These are phyloP conservation scores for Pezicula carpinea DNA, from an alignment of 2,329 filamentous ascomycete species.

Conservation along the genomic window DNA sequence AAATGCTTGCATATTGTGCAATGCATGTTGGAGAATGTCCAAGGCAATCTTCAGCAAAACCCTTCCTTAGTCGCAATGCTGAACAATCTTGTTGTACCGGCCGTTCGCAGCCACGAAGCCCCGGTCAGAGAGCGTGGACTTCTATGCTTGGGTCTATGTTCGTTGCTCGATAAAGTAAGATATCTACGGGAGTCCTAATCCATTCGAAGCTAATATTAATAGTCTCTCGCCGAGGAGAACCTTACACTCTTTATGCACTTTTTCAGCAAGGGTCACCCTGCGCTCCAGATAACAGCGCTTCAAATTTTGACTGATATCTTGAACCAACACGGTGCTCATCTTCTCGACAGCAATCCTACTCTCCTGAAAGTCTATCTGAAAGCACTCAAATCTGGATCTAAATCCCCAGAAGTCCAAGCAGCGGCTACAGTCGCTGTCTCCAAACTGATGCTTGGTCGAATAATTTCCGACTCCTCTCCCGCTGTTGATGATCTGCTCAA, in stretches of 20 bases:
- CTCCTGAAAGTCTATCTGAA: constrained; percentile 83
- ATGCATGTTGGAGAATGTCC: constrained; percentile 93
- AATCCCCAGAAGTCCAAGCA: constrained; percentile 70
- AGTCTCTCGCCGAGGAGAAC: constrained; percentile 87
- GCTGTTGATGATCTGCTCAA: constrained; percentile 72
- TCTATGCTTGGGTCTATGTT: constrained; percentile 84
- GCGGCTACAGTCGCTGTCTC: constrained; percentile 77
- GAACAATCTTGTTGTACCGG: constrained; percentile 93
- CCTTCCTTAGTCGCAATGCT: constrained; percentile 94
- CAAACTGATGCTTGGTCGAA: constrained; percentile 78
- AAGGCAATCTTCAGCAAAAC: constrained; percentile 82
- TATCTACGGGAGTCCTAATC: not conserved
- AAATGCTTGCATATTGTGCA: constrained; percentile 97
- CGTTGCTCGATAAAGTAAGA: constrained; percentile 73
- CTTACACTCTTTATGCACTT: constrained; percentile 91
- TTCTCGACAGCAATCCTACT: constrained; percentile 62
- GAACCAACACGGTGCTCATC: constrained; percentile 78
- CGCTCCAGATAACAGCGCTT: constrained; percentile 81
- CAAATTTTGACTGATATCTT: constrained; percentile 93
- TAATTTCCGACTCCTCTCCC: constrained; percentile 62
- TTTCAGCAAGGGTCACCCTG: constrained; percentile 87
- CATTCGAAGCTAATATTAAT: constrained; percentile 9
- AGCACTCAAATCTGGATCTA: constrained; percentile 68
- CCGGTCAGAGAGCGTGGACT: constrained; percentile 88
- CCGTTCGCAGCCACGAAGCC: constrained; percentile 87